Conservation (phyloP, 805 yeast species). For the Wickerhamia fluorescens region DNA sequence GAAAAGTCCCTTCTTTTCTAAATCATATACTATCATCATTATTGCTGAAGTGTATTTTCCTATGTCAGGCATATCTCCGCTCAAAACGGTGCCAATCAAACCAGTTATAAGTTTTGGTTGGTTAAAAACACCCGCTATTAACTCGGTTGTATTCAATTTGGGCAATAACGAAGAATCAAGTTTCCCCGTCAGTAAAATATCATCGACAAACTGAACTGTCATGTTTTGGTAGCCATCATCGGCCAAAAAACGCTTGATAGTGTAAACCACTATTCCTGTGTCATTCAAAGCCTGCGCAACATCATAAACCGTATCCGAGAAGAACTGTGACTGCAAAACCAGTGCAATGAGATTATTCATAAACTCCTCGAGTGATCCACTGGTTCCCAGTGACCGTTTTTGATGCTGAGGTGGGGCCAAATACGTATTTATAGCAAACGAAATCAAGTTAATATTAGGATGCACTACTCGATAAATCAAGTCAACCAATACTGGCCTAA, state of each 20-base stretch:
- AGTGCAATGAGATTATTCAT: slow-evolving; percentile 21
- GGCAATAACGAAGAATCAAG: slow-evolving; percentile 14
- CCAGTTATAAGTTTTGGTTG: slow-evolving; percentile 16
- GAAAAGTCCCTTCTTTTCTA: slow-evolving; percentile 31
- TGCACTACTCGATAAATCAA: slow-evolving; percentile 24
- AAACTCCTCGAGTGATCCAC: slow-evolving; percentile 20
- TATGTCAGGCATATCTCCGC: slow-evolving; percentile 13
- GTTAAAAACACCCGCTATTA: slow-evolving; percentile 17
- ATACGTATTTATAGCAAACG: slow-evolving; percentile 3
- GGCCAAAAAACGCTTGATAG: slow-evolving; percentile 28
- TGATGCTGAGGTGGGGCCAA: background rate
- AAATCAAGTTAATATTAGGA: slow-evolving; percentile 21
- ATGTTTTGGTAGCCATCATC: slow-evolving; percentile 28
- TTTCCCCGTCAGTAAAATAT: slow-evolving; percentile 20
- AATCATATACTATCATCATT: slow-evolving; percentile 21
- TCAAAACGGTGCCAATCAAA: slow-evolving; percentile 16
- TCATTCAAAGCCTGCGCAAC: slow-evolving; percentile 30
- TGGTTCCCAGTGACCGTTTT: background rate
- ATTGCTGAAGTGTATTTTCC: slow-evolving; percentile 25
- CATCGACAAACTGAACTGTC: slow-evolving; percentile 26
- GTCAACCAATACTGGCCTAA: slow-evolving; percentile 25
- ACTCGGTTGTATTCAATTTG: slow-evolving; percentile 19
- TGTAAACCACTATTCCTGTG: slow-evolving; percentile 33
- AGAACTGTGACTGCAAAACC: slow-evolving; percentile 21
- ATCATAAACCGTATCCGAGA: slow-evolving; percentile 19